These are phyloP conservation scores for Cyberlindnera petersonii DNA, from an alignment of 805 yeast species.

Conservation along the genomic window DNA sequence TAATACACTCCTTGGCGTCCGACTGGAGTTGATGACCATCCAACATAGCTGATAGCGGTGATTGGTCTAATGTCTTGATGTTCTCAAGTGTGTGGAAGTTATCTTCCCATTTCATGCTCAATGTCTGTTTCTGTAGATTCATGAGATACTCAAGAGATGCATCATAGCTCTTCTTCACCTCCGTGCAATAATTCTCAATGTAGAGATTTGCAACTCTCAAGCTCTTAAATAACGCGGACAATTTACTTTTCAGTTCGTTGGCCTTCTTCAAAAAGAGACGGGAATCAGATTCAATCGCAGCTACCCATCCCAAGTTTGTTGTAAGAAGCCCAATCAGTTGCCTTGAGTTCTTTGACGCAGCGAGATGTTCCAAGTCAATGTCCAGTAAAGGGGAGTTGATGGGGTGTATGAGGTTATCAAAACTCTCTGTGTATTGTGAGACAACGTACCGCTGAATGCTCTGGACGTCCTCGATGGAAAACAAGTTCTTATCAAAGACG, in stretches of 20 bases:
- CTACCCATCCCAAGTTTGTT: conserved; percentile 49
- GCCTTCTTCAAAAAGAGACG: conserved; percentile 31
- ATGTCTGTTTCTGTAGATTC: conserved; percentile 39
- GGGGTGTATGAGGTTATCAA: conserved; percentile 30
- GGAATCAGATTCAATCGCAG: conserved; percentile 42
- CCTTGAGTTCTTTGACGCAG: conserved; percentile 20
- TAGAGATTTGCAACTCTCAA: conserved; percentile 47
- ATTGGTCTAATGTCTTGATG: conserved; percentile 9
- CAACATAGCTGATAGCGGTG: conserved; percentile 15
- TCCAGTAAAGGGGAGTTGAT: conserved; percentile 35
- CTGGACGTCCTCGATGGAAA: conserved; percentile 32
- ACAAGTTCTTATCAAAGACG: conserved; percentile 60
- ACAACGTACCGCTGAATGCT: conserved; percentile 18
- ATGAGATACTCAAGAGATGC: conserved; percentile 35
- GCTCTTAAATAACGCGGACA: conserved; percentile 41
- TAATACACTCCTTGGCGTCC: conserved; percentile 23
- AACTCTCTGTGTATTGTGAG: conserved; percentile 6
- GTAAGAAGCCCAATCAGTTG: conserved; percentile 34
- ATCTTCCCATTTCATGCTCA: conserved; percentile 27
- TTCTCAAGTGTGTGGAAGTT: conserved; percentile 10
- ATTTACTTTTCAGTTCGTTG: conserved; percentile 31
- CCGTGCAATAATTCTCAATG: conserved; percentile 43
- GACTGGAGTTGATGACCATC: conserved; percentile 27
- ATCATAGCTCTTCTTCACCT: conserved; percentile 44
- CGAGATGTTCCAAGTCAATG: conserved; percentile 18